Conservation (phyloP, 768 basidiomycete species). For the Sutorius australiensis region DNA sequence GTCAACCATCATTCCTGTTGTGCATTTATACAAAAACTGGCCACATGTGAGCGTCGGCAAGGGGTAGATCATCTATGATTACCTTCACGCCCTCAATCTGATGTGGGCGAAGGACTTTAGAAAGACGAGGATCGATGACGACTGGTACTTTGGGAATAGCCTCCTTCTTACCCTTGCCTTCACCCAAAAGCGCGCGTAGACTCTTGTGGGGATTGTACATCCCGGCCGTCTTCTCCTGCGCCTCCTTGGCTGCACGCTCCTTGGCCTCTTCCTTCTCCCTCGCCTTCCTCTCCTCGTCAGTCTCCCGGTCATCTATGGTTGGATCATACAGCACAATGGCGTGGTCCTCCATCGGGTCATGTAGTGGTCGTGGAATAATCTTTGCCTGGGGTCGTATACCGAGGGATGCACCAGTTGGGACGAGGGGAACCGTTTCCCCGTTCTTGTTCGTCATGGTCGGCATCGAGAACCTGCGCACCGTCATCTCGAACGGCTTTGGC, state of each 20-base stretch:
- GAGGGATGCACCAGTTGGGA: constrained; percentile 67
- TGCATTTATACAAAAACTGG: constrained; percentile 93
- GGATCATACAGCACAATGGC: constrained; percentile 97
- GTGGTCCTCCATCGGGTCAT: constrained; percentile 97
- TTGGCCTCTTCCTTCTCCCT: constrained; percentile 71
- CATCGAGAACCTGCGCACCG: constrained; percentile 69
- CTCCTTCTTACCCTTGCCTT: constrained; percentile 63
- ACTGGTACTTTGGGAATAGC: constrained; percentile 82
- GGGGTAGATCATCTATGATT: constrained; percentile 14
- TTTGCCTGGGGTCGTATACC: constrained; percentile 80
- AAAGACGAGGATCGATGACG: constrained; percentile 87
- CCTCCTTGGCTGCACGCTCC: constrained; percentile 58
- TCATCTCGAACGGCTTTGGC: constrained; percentile 69
- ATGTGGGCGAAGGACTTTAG: constrained; percentile 91
- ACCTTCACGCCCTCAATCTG: constrained; percentile 98
- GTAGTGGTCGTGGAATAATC: constrained; percentile 85
- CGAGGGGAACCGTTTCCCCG: constrained; percentile 54
- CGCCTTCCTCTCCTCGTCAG: constrained; percentile 77
- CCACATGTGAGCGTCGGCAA: constrained; percentile 1
- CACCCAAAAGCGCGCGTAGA: constrained; percentile 71
- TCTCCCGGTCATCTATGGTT: constrained; percentile 89
- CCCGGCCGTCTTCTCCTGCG: constrained; percentile 64
- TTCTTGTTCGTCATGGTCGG: constrained; percentile 74
- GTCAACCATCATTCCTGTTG: constrained; percentile 88
- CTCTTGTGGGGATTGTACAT: constrained; percentile 92